Base-by-base conservation (phyloP, 2,329 filamentous ascomycete genomes). In the Paracorniculantispora psalliotae region DNA sequence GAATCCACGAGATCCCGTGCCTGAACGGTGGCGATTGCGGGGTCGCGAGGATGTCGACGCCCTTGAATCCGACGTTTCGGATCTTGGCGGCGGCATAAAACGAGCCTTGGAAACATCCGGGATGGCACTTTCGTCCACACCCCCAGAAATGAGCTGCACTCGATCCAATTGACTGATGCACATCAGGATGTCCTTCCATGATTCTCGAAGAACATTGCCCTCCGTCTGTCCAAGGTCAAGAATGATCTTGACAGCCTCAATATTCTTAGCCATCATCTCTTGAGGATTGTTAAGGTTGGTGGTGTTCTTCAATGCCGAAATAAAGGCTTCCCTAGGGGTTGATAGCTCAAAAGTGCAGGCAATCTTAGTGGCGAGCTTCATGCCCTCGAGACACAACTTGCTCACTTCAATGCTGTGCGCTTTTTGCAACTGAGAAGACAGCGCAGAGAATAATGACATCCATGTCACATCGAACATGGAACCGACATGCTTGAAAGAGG, bases 381-480 rank as follows among this genome's bases (percentile, higher is more conserved):
- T 91, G 3, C 94, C 94, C 69, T 99, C 93, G 67, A 99, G 88
- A 68, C 94, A 99, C 7, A 96, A 76, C 69, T 88, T 91, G 72
- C 97, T 92, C 17, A 94, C 90, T 65, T 97, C 92, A 4, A 96
- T 79, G 67, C 97, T 97, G 65, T 96, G 90, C 0, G 91, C 89
- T 69, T 96, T 92, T 67, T 97, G 94, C 71, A 94, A 92, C 65
- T 96, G 90, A 53, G 90, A 92, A 1, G 93, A 97, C 26, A 99
- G 81, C 0, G 92, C 92, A 5, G 93, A 97, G 68, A 99, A 89
- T 73, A 97, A 96, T 10, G 93, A 96, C 93, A 97, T 99, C 94
- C 94, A 99, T 0, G 92, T 96, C 25, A 96, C 92, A 67, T 96
- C 92, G 69, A 99, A 97, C 94, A 99, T 99, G 0, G 94, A 92